Conservation (phyloP, 257 asterid species). For the Parsonsia alboflavescens region DNA sequence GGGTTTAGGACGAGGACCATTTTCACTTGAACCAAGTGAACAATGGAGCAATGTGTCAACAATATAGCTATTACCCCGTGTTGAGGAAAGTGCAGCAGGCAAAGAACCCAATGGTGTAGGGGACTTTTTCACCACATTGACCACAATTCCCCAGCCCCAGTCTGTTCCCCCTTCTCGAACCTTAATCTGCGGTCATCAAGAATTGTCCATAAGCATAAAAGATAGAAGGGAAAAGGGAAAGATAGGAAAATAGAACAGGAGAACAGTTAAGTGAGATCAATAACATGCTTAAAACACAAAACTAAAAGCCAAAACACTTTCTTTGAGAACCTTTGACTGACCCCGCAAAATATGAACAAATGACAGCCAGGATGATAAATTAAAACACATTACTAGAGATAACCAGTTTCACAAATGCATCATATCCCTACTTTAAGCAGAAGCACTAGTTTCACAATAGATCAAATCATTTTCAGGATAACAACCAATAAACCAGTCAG, state of each 20-base stretch:
- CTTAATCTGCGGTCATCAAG: constrained; percentile 57
- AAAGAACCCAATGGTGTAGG: constrained; percentile 63
- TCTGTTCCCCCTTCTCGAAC: constrained; percentile 92
- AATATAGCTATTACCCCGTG: constrained; percentile 76
- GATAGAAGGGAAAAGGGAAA: not conserved
- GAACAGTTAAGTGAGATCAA: not conserved
- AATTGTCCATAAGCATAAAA: constrained; percentile 17
- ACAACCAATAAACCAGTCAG: not conserved
- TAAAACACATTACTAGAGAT: not conserved
- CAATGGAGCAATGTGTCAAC: constrained; percentile 90
- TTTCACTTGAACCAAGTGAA: constrained; percentile 61
- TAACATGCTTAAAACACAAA: not conserved
- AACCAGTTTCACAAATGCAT: not conserved
- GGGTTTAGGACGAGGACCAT: constrained; percentile 83
- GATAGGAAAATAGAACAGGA: not conserved
- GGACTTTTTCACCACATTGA: constrained; percentile 80
- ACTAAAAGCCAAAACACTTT: not conserved
- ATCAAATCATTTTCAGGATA: not conserved
- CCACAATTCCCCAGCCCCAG: constrained; percentile 99
- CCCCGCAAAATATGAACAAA: not conserved
- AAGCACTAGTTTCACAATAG: not conserved
- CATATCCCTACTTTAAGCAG: not conserved
- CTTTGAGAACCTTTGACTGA: not conserved
- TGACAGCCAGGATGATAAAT: not conserved
- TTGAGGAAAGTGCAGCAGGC: constrained; percentile 85